Base-by-base conservation (phyloP, 768 basidiomycete genomes). In the Basidioascus undulatus region DNA sequence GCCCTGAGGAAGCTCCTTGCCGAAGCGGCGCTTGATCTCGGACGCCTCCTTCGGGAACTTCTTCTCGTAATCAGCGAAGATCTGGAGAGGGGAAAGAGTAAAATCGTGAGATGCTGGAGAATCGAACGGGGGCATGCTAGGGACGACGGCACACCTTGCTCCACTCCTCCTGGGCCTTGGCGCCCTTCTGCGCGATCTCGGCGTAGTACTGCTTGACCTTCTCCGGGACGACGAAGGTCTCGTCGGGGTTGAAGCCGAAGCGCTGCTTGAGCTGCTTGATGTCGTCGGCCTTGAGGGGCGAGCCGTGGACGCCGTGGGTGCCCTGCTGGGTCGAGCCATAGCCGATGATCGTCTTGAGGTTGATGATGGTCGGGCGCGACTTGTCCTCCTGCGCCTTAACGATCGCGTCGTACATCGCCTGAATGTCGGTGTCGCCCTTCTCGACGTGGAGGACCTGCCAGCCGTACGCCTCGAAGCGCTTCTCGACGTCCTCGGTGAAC, bases 281-380 rank as follows among this genome's bases (percentile, higher is more conserved):
- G 54, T 94, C 87, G 54, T 92, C 87, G 18, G 77, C 68, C 69
- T 89, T 89, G 52, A 92, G 69, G 37, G 87, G 83, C 60, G 83
- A 58, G 49, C 87, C 86, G 59, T 94, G 87, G 46, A 92, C 82
- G 50, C 81, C 81, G 54, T 89, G 83, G 8, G 83, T 84, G 46
- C 87, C 87, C 58, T 83, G 76, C 55, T 73, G 69, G 64, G 79
- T 81, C 26, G 87, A 92, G 46, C 87, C 87, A 55, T 68, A 92
- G 31, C 87, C 87, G 47, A 94, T 94, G 34, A 76, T 92, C 40
- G 87, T 92, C 52, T 66, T 71, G 42, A 89, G 62, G 45, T 72
- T 67, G 58, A 92, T 79, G 49, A 94, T 65, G 28, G 83, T 81
- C 21, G 87, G 87, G 63, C 83, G 84, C 59, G 50, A 65, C 57